These are phyloP conservation scores for Terana coerulea DNA, from an alignment of 768 basidiomycete species.

Conservation along the genomic window DNA sequence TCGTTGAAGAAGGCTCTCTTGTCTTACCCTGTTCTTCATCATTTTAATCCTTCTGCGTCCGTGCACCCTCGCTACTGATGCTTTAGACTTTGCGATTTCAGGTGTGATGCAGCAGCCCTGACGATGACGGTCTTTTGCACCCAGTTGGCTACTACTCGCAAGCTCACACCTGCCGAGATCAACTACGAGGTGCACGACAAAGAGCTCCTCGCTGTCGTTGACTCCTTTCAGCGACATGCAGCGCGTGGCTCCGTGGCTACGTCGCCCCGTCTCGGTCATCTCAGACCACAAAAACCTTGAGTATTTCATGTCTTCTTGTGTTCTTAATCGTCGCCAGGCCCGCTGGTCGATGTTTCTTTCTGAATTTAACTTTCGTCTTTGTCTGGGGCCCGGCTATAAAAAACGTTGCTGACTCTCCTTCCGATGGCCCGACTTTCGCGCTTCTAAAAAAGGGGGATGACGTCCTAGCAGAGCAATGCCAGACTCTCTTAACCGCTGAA, in stretches of 20 bases:
- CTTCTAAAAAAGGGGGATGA: constrained; percentile 23
- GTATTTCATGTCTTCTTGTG: constrained; percentile 30
- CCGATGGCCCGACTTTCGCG: constrained; percentile 21
- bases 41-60: constrained; percentile 16
- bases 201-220: constrained; percentile 45
- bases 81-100: constrained; percentile 20
- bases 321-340: constrained; percentile 33
- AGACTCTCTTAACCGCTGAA: constrained; percentile 9
- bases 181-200: constrained; percentile 51
- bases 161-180: constrained; percentile 27
- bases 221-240: constrained; percentile 24
- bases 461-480: constrained; percentile 6
- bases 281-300: constrained; percentile 37
- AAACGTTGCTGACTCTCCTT: constrained; percentile 19
- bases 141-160: constrained; percentile 32
- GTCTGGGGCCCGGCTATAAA: constrained; percentile 29
- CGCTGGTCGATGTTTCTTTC: constrained; percentile 29
- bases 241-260: constrained; percentile 21
- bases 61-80: constrained; percentile 19
- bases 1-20: constrained; percentile 24
- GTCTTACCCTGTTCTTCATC: constrained; percentile 16
- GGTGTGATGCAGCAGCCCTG: constrained; percentile 18
- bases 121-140: constrained; percentile 21
- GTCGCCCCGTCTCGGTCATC: constrained; percentile 19
- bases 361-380: constrained; percentile 21